Percentiles rank a stretch among this genome's conserved stretches.
Conservation (phyloP, 192 early-diverging fungal species). For the Dissophora ornata region DNA sequence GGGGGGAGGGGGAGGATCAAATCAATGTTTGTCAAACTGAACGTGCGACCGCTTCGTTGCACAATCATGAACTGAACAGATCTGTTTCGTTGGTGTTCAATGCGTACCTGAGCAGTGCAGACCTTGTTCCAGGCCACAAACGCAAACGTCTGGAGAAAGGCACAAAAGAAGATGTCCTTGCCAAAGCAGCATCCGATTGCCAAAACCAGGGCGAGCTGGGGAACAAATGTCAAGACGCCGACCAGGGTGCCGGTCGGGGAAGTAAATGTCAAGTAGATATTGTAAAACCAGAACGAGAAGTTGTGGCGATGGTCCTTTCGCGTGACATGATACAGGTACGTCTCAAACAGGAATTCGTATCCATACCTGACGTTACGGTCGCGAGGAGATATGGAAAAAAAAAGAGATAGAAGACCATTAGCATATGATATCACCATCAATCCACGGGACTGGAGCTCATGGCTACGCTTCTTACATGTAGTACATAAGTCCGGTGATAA, state of each 20-base stretch:
- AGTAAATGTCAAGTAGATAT: conserved; percentile 86
- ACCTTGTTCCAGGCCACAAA: conserved; percentile 99
- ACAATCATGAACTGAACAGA: conserved; percentile 8
- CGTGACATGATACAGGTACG: conserved; percentile 93
- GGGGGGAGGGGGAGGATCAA: no score
- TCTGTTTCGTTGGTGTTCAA: no score
- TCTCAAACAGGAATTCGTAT: conserved; percentile 87
- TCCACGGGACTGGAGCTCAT: no score
- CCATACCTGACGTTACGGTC: conserved; percentile 72
- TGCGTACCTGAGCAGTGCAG: conserved; percentile 91
- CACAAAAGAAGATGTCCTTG: conserved; percentile 87
- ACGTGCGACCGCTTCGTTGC: neutral
- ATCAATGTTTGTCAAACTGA: neutral
- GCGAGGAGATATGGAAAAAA: neutral
- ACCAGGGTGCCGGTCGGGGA: conserved; percentile 61
- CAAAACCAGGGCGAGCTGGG: conserved; percentile 78
- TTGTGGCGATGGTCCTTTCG: conserved; percentile 99
- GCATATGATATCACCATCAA: no score
- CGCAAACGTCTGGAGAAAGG: conserved; percentile 93
- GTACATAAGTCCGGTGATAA: conserved; percentile 77
- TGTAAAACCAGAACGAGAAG: conserved; percentile 97
- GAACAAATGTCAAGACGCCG: conserved; percentile 83
- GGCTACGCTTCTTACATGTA: conserved; percentile 69
- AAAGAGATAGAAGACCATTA: no score
- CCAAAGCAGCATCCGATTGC: conserved; percentile 77